phyloP scores from a whole-genome alignment of 177 flowering plant genomes.

The Telopea speciosissima region DNA sequence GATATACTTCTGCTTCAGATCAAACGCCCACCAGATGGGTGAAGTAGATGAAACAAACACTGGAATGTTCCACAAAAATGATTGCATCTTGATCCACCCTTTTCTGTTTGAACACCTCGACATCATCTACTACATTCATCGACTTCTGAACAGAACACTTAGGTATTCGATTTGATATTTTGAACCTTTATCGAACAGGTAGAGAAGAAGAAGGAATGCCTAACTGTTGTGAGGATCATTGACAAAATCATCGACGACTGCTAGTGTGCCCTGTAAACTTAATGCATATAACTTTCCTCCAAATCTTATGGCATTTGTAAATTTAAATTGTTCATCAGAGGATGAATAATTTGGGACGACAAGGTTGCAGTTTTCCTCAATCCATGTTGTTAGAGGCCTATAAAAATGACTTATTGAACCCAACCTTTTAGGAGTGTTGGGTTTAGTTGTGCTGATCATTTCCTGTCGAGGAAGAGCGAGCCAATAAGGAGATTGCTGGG shows the following conservation, averaged over 20 bases:
- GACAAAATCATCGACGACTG: constrained; percentile 9
- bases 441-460: not conserved
- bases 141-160: too few species aligned
- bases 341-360: not conserved
- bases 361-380: not conserved
- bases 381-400: too few species aligned
- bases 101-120: not conserved
- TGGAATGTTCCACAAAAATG: too few species aligned
- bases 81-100: not conserved
- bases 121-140: not conserved
- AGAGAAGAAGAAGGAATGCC: not conserved
- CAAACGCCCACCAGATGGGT: constrained; percentile 12
- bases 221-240: not conserved
- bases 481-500: not conserved
- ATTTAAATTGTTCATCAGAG: not conserved
- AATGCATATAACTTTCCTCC: constrained; percentile 21
- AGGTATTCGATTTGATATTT: too few species aligned
- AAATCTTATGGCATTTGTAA: constrained; percentile 11
- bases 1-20: constrained; percentile 8
- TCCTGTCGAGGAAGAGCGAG: not conserved
- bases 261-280: constrained; percentile 20
- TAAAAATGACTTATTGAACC: too few species aligned
- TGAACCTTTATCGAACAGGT: not conserved
- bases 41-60: constrained; percentile 10
- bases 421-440: too few species aligned